Evolutionary conservation across 2,329 filamentous ascomycete species (phyloP).

Genomic region (Beauveria bassiana): DNA sequence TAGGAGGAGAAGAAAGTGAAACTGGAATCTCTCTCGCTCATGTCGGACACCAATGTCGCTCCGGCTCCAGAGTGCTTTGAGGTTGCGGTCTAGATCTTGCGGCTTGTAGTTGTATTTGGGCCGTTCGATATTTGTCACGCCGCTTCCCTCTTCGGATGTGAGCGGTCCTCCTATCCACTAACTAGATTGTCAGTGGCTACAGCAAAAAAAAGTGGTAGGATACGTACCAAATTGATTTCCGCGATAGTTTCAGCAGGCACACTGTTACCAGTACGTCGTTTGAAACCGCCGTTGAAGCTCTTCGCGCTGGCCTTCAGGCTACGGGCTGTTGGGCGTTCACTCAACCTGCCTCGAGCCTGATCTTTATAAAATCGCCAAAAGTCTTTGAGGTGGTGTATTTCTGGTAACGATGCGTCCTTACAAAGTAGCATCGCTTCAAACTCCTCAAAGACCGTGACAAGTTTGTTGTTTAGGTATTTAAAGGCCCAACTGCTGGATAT

Average conservation of each 20-base stretch:
- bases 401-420: neutral
- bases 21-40: neutral
- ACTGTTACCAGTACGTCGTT: neutral
- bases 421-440: neutral
- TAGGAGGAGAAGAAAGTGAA: neutral
- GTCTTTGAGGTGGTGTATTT: neutral
- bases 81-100: neutral
- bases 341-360: neutral
- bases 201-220: neutral
- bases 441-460: neutral
- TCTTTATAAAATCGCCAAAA: conserved; percentile 5
- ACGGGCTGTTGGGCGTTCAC: neutral
- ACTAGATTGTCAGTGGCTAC: neutral
- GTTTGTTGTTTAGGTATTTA: neutral
- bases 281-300: conserved; percentile 1
- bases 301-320: neutral
- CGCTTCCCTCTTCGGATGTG: neutral
- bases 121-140: neutral
- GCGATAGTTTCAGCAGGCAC: neutral
- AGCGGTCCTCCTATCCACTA: neutral
- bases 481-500: neutral
- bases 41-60: neutral
- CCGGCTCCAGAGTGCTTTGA: neutral
- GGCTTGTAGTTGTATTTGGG: conserved; percentile 5
- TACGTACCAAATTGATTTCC: neutral